These are phyloP conservation scores for Sclerotinia minor DNA, from an alignment of 2,329 filamentous ascomycete genomes.

Conservation along the genomic window DNA sequence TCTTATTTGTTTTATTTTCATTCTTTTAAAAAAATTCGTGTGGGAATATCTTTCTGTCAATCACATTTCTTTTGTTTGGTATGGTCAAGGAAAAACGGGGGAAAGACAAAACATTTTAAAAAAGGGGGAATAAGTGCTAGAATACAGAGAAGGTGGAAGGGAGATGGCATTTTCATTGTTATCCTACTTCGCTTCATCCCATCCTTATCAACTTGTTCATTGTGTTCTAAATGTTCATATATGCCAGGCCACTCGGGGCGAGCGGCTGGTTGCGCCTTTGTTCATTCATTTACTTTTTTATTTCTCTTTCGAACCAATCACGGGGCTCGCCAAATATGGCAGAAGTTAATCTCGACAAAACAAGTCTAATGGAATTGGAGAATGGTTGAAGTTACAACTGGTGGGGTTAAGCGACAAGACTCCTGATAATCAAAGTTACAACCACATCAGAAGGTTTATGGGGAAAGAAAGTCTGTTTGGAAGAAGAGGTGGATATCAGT, in stretches of 20 bases:
- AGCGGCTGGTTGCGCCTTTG: not conserved
- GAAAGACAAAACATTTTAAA: slow-evolving; percentile 15
- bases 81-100: slow-evolving; percentile 6
- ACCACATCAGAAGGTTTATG: not conserved
- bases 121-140: not conserved
- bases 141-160: not conserved
- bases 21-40: not conserved
- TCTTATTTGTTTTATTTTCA: not conserved
- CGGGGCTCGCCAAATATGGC: not conserved
- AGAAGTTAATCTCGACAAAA: not conserved
- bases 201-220: slow-evolving; percentile 4
- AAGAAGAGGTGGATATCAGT: not conserved
- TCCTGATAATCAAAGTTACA: not conserved
- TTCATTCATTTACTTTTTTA: not conserved
- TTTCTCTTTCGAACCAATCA: not conserved
- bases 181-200: not conserved
- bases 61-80: not conserved
- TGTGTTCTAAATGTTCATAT: not conserved
- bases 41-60: not conserved
- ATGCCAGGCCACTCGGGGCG: not conserved
- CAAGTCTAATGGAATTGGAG: not conserved
- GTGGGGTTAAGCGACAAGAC: not conserved
- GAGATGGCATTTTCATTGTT: not conserved
- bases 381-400: not conserved
- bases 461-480: not conserved